Percentiles rank a stretch among this genome's conserved stretches.
phyloP scores from a whole-genome alignment of 257 asterid species.

The Mentha longifolia region DNA sequence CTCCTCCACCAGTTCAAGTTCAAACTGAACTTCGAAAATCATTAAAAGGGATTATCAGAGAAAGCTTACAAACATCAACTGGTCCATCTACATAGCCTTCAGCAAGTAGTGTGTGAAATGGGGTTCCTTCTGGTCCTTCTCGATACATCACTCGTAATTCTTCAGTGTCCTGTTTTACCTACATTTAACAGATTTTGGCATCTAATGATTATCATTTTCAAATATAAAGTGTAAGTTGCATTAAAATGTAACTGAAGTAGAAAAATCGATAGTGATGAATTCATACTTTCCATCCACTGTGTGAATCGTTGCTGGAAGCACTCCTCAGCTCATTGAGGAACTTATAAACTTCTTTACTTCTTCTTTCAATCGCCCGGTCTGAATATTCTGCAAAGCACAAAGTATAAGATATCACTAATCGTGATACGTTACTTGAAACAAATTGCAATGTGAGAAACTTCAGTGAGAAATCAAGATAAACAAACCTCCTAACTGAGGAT shows the following conservation, averaged over 20 bases:
- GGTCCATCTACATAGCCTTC: constrained; percentile 98
- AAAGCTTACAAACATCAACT: constrained; percentile 83
- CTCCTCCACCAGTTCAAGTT: background rate
- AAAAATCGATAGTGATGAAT: constrained; percentile 8
- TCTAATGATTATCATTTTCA: background rate
- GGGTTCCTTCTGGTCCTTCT: constrained; percentile 92
- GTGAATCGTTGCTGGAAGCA: constrained; percentile 55
- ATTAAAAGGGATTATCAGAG: constrained; percentile 24
- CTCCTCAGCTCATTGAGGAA: constrained; percentile 83
- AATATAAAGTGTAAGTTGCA: too few relatives aligned
- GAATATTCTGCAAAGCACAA: constrained; percentile 52
- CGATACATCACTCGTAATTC: constrained; percentile 91
- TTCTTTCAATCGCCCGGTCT: constrained; percentile 55
- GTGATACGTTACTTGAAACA: background rate
- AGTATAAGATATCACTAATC: background rate
- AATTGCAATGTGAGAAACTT: background rate
- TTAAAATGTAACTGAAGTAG: constrained; percentile 3
- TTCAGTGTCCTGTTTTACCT: constrained; percentile 87
- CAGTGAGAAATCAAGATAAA: constrained; percentile 2
- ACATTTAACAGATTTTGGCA: constrained; percentile 32
- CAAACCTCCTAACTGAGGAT: constrained; percentile 42
- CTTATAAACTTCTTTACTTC: constrained; percentile 68
- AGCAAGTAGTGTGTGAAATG: constrained; percentile 75
- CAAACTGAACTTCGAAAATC: background rate
- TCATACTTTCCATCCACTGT: constrained; percentile 75